These are phyloP conservation scores for Colletotrichum caudatum DNA, from an alignment of 2,329 filamentous ascomycete genomes.

Conservation along the genomic window DNA sequence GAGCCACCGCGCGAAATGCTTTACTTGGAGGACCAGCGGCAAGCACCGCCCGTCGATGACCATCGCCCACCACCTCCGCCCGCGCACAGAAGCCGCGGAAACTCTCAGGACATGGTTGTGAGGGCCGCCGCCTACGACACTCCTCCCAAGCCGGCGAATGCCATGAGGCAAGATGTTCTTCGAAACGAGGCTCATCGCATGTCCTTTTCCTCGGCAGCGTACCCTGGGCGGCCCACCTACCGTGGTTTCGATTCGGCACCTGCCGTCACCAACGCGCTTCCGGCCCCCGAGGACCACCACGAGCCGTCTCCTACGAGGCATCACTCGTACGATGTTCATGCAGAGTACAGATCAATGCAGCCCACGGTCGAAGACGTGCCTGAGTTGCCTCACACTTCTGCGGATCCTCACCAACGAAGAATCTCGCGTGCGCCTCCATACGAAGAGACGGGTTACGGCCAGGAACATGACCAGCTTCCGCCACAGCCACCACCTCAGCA, in stretches of 20 bases:
- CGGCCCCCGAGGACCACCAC: slow-evolving; percentile 49
- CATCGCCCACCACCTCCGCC: slow-evolving; percentile 68
- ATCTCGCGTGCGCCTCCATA: slow-evolving; percentile 46
- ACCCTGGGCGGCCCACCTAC: slow-evolving; percentile 67
- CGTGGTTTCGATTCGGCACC: slow-evolving; percentile 63
- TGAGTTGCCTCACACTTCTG: slow-evolving; percentile 57
- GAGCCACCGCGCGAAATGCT: slow-evolving; percentile 50
- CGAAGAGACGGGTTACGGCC: slow-evolving; percentile 43
- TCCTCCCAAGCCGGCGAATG: slow-evolving; percentile 56
- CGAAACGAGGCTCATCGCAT: slow-evolving; percentile 68
- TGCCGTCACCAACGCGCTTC: slow-evolving; percentile 50
- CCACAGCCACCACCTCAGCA: background rate
- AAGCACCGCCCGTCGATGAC: slow-evolving; percentile 54
- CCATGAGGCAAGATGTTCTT: slow-evolving; percentile 70
- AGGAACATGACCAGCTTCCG: slow-evolving; percentile 22
- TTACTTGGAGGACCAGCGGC: slow-evolving; percentile 49
- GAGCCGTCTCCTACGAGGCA: slow-evolving; percentile 58
- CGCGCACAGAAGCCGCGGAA: slow-evolving; percentile 62
- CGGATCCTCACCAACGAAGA: slow-evolving; percentile 46
- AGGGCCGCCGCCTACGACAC: slow-evolving; percentile 56
- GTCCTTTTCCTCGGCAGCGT: slow-evolving; percentile 56
- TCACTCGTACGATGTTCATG: slow-evolving; percentile 64
- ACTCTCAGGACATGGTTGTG: slow-evolving; percentile 55
- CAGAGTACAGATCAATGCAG: slow-evolving; percentile 66
- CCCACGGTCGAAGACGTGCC: slow-evolving; percentile 74